Percentiles rank a stretch among this genome's conserved stretches.
These are phyloP conservation scores for Lasiodiplodia sp. DNA, from an alignment of 2,329 filamentous ascomycete species.

Conservation along the genomic window DNA sequence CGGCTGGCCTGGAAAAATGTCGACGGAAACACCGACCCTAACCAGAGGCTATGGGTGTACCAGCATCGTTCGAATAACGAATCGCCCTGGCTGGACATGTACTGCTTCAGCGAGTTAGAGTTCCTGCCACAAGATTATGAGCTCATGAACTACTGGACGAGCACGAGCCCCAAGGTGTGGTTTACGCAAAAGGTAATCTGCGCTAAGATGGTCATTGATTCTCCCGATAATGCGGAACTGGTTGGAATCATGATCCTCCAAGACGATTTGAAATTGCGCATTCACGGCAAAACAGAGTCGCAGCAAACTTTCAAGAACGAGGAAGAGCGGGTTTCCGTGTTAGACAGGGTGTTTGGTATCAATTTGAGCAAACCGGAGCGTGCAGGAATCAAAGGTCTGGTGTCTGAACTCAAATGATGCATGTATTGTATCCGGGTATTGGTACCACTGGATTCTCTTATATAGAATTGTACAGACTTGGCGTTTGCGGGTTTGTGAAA, in stretches of 20 bases:
- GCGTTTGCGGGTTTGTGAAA: background rate
- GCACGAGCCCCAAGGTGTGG: conserved; percentile 41
- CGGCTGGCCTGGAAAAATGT: conserved; percentile 46
- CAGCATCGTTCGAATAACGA: conserved; percentile 47
- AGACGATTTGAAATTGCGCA: conserved; percentile 54
- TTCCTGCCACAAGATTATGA: conserved; percentile 44
- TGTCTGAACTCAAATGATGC: conserved; percentile 40
- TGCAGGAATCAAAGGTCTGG: conserved; percentile 46
- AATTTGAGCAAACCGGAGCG: conserved; percentile 47
- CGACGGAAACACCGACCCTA: conserved; percentile 41
- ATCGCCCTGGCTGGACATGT: conserved; percentile 65
- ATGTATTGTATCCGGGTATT: background rate
- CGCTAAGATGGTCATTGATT: conserved; percentile 63
- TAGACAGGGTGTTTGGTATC: conserved; percentile 56
- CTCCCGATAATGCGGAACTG: conserved; percentile 44
- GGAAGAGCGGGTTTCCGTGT: conserved; percentile 50
- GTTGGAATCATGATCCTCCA: conserved; percentile 51
- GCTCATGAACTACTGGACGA: conserved; percentile 46
- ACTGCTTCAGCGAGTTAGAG: conserved; percentile 65
- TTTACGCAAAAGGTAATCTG: conserved; percentile 43
- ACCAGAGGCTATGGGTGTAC: conserved; percentile 54
- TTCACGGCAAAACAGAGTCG: conserved; percentile 51
- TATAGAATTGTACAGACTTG: background rate
- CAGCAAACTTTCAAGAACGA: conserved; percentile 52
- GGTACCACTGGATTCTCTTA: background rate